Evolutionary conservation across 495 filamentous ascomycete species (phyloP), one percentile per base, ranked within the genome.

Genomic region (Lasiosphaeriaceae sp.): DNA sequence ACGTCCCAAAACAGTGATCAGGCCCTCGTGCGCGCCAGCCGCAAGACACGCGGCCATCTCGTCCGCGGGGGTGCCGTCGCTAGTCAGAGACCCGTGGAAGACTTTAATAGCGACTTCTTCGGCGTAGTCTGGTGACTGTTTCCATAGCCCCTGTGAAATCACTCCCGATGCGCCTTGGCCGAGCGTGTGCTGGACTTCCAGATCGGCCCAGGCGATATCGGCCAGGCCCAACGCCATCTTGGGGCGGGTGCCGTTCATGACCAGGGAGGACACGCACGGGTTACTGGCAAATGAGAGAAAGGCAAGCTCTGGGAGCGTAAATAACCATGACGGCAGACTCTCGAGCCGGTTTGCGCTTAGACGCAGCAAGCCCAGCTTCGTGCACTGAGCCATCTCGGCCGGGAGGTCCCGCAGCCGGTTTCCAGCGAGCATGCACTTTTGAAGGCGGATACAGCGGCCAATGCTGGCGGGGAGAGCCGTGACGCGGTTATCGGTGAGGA

Each of bases 241-340:
- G 19, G 44, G 52, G 26, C 26, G 4, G 47, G 58, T 53, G 46
- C 63, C 64, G 48, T 54, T 60, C 8, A 24, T 14, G 20, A 52
- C 41, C 5, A 56, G 43, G 22, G 63, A 37, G 14, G 57, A 43
- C 1, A 64, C 61, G 54, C 77, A 78, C 7, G 74, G 74, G 54
- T 80, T 79, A 2, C 70, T 69, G 16, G 73, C 73, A 52, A 77
- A 77, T 20, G 73, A 73, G 50, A 78, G 62, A 52, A 74, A 78
- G n/a, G 72, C 68, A 2, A 79, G 68, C 51, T 72, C 62, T 2
- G 75, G 74, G 16, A 80, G 57, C 21, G 67, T 60, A 45, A 77
- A 75, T 1, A 78, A 63, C 71, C 74, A 78, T 9, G 24, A 6
- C 11, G 76, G 77, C 7, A 79, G 53, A 14, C 54, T 26, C 17